Percentiles rank a stretch among this genome's conserved stretches.
Evolutionary conservation across 495 filamentous ascomycete genomes (phyloP).

Genomic region (Xanthoparmelia taractica): DNA sequence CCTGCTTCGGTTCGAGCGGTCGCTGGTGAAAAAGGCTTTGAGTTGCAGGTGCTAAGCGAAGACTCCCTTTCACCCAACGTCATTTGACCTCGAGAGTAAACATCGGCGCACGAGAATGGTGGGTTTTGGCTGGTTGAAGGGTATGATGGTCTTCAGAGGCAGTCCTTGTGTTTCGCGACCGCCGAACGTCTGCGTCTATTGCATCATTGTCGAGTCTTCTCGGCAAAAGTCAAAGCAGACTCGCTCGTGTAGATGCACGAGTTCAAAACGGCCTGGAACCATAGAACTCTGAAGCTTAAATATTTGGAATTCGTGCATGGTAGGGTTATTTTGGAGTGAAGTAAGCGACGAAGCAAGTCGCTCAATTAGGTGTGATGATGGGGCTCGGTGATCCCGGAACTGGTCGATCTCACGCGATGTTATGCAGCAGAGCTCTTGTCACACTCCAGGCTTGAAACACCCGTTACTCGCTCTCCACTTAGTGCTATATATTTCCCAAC

Average conservation of each 20-base stretch:
- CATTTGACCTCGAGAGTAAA: not conserved
- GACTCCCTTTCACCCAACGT: not conserved
- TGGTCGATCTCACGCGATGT: not conserved
- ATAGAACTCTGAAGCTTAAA: not conserved
- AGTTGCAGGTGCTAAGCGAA: not conserved
- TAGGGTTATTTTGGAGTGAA: not conserved
- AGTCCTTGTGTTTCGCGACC: not conserved
- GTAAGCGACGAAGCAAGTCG: not conserved
- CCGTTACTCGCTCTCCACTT: not conserved
- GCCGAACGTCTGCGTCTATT: not conserved
- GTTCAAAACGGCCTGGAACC: not conserved
- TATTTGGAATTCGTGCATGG: not conserved
- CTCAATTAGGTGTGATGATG: not conserved
- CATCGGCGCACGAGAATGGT: not conserved
- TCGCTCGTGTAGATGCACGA: not conserved
- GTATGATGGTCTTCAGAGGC: not conserved
- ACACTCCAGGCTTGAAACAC: not conserved
- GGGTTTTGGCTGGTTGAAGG: not conserved
- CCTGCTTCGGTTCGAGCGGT: not conserved
- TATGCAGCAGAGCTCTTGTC: not conserved
- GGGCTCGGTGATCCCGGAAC: not conserved
- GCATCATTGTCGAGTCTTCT: not conserved
- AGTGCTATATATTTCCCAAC: not conserved
- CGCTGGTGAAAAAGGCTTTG: not conserved
- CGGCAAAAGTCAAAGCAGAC: not conserved